Base-by-base conservation (phyloP, 495 filamentous ascomycete species). In the Parathielavia appendiculata region DNA sequence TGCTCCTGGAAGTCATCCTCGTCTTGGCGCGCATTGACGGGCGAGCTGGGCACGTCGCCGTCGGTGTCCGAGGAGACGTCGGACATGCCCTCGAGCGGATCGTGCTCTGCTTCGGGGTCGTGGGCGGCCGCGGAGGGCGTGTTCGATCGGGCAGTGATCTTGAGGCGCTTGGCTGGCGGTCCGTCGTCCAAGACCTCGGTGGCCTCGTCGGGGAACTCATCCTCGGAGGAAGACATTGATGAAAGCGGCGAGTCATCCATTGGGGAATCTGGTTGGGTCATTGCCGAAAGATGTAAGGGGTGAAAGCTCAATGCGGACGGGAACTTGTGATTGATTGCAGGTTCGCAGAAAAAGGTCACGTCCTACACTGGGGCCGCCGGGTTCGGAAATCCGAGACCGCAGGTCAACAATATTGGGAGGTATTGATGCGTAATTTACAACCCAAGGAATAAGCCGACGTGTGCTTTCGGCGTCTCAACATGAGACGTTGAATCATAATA, bases 1-100 rank as follows among this genome's bases (percentile, higher is more conserved):
- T 97, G 95, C 62, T 96, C 93, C 63, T 88, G 83, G 57, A 86
- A 87, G 59, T 91, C 89, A 65, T 92, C 90, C 57, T 92, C 86
- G 57, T 91, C 87, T 56, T 81, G 77, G 58, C 78, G 83, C 59
- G 77, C 79, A 46, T 80, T 82, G 59, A 75, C 69, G 2, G 86
- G 87, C 0, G 84, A 87, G 60, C 78, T 84, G 1, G 87, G 87
- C n/a, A 96, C 81, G 57, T 88, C 87, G 70, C 90, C 90, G 38
- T 87, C 88, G 58, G 88, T 93, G 66, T 98, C 95, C 43, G 85
- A 88, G 44, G 90, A 95, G 62, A 97, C 87, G 23, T 86, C 85
- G 8, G 73, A 78, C 62, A 74, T 66, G 54, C 67, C 75, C 32
- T 71, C 73, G 11, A 77, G 62, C 14, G 72, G 59, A 52, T 74